Percentiles rank a stretch among this genome's conserved stretches.
Evolutionary conservation across 2,329 filamentous ascomycete genomes (phyloP).

Genomic region (Akanthomyces lecanii): DNA sequence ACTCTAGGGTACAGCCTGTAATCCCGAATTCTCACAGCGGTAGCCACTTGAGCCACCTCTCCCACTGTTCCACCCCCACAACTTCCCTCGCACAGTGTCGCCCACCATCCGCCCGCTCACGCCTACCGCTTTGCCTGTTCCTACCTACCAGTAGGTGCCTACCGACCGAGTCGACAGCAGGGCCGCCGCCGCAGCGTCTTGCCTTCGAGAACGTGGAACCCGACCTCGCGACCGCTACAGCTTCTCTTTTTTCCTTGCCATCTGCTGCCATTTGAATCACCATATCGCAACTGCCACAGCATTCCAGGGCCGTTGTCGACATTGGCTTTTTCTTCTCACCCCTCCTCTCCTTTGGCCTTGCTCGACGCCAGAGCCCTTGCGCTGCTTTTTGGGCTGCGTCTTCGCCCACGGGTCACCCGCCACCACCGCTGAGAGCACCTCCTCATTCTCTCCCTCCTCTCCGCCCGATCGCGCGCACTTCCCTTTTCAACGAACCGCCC

Average conservation of each 20-base stretch:
- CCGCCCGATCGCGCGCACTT: slow-evolving; percentile 7
- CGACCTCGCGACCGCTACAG: slow-evolving; percentile 6
- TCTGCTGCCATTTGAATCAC: background rate
- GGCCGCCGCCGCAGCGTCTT: background rate
- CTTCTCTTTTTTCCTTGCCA: background rate
- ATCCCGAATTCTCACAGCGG: too few relatives aligned
- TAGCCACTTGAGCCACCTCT: background rate
- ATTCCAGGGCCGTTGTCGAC: background rate
- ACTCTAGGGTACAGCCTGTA: too few relatives aligned
- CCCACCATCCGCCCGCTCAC: background rate
- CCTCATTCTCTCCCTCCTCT: slow-evolving; percentile 9
- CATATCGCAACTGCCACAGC: background rate
- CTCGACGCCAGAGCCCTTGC: background rate
- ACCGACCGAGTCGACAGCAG: too few relatives aligned
- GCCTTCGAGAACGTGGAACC: background rate
- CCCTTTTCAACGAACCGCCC: background rate
- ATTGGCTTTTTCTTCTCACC: background rate
- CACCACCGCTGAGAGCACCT: background rate
- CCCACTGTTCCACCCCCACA: background rate
- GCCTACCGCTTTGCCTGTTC: background rate
- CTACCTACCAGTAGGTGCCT: background rate
- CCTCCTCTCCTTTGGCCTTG: background rate
- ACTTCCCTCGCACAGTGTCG: background rate
- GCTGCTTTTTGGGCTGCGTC: background rate
- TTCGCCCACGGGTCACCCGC: background rate